Evolutionary conservation across 2,329 filamentous ascomycete genomes (phyloP), one percentile per base, ranked within the genome.

Genomic region (Venturia aucupariae): DNA sequence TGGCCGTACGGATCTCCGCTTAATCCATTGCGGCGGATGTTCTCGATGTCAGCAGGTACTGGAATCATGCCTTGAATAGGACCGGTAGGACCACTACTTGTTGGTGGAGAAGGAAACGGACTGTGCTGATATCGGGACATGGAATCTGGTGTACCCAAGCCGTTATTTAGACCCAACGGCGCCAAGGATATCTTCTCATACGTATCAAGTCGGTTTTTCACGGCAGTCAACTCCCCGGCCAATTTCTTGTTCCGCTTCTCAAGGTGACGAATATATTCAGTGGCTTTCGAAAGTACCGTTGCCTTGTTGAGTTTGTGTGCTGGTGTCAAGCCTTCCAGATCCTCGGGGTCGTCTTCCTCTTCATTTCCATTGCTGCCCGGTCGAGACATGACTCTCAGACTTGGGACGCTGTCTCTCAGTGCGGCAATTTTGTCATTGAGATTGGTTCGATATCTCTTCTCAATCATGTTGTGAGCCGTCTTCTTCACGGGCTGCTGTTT

Each of bases 261-360:
- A 1, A 97, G 79, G 76, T 97, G 92, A 44, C 88, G 85, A 68
- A 97, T 97, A 70, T 97, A 97, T 74, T 97, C 93, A 6, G 93
- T 97, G 2, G 93, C 93, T 75, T 97, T 97, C 68, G 90, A 92
- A 54, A 97, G 78, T 61, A 97, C 91, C 2, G 92, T 97, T n/a
- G 93, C 93, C 76, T 97, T 97, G 80, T 97, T 97, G 35, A 97
- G 80, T 75, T 97, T 97, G 78, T 95, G 92, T 6, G 92, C 91
- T 0, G 92, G 90, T 2, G 79, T 79, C 2, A 91, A 88, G 62
- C 80, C 80, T 66, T 81, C 80, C 11, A 94, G 79, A 62, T 91
- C 91, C 70, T 95, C 81, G 65, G 94, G 90, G 68, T 95, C 90
- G 42, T 88, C 85, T 69, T 93, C 90, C 66, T 87, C 87, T 46